phyloP scores from a whole-genome alignment of 164 flowering plant genomes.

The Vitis labrusca region DNA sequence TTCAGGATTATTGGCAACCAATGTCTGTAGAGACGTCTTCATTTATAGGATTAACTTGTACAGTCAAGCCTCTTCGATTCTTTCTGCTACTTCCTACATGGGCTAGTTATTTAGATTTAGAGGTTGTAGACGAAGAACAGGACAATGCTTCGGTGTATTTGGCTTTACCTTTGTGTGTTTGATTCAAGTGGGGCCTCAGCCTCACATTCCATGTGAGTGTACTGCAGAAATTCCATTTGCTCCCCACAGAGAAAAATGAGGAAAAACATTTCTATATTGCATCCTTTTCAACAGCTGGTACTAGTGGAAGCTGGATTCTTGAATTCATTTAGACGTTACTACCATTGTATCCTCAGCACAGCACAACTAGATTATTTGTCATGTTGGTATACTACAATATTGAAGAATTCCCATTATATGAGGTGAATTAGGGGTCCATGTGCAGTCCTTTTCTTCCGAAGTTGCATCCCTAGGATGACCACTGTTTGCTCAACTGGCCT shows the following conservation, averaged over 20 bases:
- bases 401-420: background rate
- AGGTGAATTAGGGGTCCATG: background rate
- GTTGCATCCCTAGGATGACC: background rate
- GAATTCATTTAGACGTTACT: background rate
- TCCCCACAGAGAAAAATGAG: background rate
- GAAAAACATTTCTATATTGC: background rate
- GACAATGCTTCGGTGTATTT: background rate
- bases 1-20: background rate
- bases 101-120: too few species aligned
- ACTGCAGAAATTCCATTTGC: background rate
- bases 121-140: background rate
- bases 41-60: background rate
- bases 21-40: slow-evolving; percentile 4
- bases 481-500: too few species aligned
- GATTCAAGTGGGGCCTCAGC: background rate
- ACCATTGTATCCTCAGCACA: background rate
- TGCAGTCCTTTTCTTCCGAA: background rate
- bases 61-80: background rate
- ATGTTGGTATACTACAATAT: background rate
- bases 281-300: too few species aligned
- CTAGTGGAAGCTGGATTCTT: too few species aligned
- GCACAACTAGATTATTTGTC: background rate
- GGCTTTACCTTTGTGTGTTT: background rate
- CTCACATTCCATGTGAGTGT: background rate
- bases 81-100: background rate